Evolutionary conservation across 1,139 yeast species (phyloP), one percentile per base, ranked within the genome.

Genomic region (Nadsonia commutata): DNA sequence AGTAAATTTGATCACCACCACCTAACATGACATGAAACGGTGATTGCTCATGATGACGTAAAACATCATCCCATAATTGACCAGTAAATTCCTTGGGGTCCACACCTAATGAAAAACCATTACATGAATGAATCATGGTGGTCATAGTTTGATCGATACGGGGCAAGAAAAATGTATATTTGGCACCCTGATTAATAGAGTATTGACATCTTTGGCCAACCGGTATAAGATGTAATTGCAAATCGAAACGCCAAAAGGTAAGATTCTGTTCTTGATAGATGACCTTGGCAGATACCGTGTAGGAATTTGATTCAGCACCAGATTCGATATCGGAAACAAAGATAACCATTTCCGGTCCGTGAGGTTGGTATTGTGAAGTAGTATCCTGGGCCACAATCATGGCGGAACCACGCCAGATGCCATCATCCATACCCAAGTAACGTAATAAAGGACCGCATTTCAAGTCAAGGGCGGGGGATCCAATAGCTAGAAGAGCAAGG

Each of bases 21-120:
- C 97, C 97, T 38, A 88, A 67, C 94, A 88, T 86, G 4, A 85
- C 96, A 58, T 90, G 96, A 63, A 83, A 85, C 41, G 80, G 88
- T 39, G 68, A 61, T 7, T 56, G 51, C 4, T 64, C 56, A 57
- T 86, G 95, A 51, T 76, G 76, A 22, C 72, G 66, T 54, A 88
- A 56, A 2, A 88, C 94, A 57, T 90, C 95, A 42, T 66, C 70
- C 97, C 97, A 90, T 51, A 88, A 64, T 3, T 85, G 78, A 13
- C 88, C 83, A 37, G 76, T 73, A 62, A 77, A 88, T 16, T 65
- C 64, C 1, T 65, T 56, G 1, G 95, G 78, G 47, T 78, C 83
- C 2, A 83, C 80, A 2, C 72, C 74, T 43, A 83, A 61, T 1
- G 94, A 81, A 59, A 86, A 88, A n/a, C 96, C 97, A 57, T 88